These are phyloP conservation scores for Acanthamoeba triangularis DNA, from an alignment of 208 protist genomes.

Conservation along the genomic window DNA sequence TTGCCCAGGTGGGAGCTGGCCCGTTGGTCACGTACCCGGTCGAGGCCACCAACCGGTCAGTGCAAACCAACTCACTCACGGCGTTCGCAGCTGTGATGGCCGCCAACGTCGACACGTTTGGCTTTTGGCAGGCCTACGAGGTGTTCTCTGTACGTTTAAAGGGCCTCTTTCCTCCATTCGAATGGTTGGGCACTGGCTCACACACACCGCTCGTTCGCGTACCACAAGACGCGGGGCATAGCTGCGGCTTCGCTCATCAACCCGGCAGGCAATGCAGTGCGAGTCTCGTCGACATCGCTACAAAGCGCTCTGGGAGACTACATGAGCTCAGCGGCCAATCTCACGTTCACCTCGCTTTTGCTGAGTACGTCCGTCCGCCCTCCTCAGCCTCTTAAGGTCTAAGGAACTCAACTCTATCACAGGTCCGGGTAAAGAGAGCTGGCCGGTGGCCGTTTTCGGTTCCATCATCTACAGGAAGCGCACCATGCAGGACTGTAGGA, in stretches of 20 bases:
- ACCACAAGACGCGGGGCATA: not conserved
- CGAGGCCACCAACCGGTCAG: not conserved
- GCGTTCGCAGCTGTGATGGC: not conserved
- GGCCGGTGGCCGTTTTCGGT: not conserved
- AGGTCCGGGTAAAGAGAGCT: not conserved
- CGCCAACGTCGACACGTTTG: not conserved
- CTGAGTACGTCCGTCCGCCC: not conserved
- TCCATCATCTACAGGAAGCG: not conserved
- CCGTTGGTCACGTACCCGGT: not conserved
- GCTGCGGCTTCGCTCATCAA: not conserved
- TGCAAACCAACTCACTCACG: not conserved
- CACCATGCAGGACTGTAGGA: not conserved
- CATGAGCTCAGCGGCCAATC: not conserved
- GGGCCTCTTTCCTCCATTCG: no score
- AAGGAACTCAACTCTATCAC: no score
- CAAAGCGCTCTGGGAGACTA: not conserved
- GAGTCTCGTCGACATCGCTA: not conserved
- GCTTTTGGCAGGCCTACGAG: not conserved
- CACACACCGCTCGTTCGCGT: not conserved
- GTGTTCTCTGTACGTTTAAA: not conserved
- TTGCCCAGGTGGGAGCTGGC: not conserved
- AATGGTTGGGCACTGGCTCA: not conserved
- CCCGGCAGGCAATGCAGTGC: not conserved
- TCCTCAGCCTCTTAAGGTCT: no score
- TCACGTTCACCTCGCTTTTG: not conserved